phyloP scores from a whole-genome alignment of 2,329 filamentous ascomycete species.

The Dryadomyces quercus-mongolicae region DNA sequence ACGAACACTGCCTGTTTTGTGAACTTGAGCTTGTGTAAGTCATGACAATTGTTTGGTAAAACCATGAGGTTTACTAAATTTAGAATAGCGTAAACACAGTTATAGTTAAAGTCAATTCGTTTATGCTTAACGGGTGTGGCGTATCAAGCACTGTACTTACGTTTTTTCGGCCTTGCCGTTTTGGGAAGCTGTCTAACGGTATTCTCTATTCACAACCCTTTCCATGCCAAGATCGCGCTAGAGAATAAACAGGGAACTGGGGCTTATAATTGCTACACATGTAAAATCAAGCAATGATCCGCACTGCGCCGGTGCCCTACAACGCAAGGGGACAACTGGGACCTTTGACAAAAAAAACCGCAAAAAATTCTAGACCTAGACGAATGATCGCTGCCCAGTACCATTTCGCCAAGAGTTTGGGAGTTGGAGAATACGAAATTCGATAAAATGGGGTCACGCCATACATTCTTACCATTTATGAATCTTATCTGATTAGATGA shows the following conservation, averaged over 20 bases:
- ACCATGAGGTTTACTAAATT: no score
- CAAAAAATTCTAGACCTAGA: no score
- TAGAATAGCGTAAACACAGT: no score
- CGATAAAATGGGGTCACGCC: background rate
- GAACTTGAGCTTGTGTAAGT: no score
- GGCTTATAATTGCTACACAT: background rate
- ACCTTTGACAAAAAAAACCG: no score
- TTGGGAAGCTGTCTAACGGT: background rate
- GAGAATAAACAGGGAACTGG: background rate
- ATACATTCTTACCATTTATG: background rate
- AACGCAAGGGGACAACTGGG: no score
- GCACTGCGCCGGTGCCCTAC: no score
- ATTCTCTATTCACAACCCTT: background rate
- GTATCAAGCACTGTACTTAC: background rate
- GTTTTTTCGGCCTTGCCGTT: background rate
- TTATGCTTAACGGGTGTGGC: background rate
- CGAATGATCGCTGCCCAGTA: background rate
- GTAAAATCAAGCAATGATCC: no score
- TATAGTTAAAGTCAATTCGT: no score
- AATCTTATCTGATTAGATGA: conserved; percentile 9
- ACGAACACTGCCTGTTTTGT: no score
- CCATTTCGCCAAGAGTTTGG: background rate
- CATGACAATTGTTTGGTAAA: no score
- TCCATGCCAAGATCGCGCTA: background rate
- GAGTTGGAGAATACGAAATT: background rate